phyloP scores from a whole-genome alignment of 768 basidiomycete species.

The Boletus rubroflammeus region DNA sequence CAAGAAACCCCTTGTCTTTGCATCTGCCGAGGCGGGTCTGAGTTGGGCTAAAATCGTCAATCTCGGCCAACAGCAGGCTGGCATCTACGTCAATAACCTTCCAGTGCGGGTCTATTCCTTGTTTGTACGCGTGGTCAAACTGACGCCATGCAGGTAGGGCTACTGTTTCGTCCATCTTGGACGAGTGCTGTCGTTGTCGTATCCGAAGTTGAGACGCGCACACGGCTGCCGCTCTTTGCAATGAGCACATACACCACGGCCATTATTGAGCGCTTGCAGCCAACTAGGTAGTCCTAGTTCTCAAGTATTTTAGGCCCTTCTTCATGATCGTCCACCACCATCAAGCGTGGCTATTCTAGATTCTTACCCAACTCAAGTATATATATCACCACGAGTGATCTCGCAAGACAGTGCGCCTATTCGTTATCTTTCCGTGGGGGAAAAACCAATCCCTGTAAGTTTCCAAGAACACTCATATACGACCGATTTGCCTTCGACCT shows the following conservation, averaged over 20 bases:
- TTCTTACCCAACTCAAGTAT: constrained; percentile 47
- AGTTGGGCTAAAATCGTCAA: constrained; percentile 51
- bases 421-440: constrained; percentile 44
- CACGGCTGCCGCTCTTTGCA: constrained; percentile 44
- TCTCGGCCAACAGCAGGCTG: constrained; percentile 50
- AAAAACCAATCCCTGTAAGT: constrained; percentile 10
- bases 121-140: background rate
- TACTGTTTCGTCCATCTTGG: constrained; percentile 50
- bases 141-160: constrained; percentile 41
- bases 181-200: constrained; percentile 44
- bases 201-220: constrained; percentile 46
- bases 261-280: constrained; percentile 42
- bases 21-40: constrained; percentile 42
- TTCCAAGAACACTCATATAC: background rate
- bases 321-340: background rate
- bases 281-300: constrained; percentile 38
- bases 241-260: constrained; percentile 47
- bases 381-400: constrained; percentile 37
- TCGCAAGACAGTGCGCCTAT: constrained; percentile 45
- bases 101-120: constrained; percentile 37
- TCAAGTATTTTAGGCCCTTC: background rate
- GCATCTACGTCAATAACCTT: constrained; percentile 41
- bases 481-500: background rate
- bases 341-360: constrained; percentile 50
- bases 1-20: constrained; percentile 39